Evolutionary conservation across 148 eudicot genomes (phyloP).

Genomic region (Amaranthus cruentus): DNA sequence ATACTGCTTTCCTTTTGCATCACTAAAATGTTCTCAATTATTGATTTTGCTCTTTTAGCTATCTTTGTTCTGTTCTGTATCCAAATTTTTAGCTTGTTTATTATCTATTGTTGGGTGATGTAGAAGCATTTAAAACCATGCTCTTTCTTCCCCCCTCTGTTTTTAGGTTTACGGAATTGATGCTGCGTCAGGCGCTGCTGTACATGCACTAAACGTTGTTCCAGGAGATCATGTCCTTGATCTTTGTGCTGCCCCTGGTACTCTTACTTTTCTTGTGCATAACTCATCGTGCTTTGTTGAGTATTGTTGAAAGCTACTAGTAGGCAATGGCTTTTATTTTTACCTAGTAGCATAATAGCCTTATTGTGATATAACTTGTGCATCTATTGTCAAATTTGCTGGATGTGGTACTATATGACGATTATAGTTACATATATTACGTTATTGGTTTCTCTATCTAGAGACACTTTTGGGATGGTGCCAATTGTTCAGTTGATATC

Average conservation of each 20-base stretch:
- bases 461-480: neutral
- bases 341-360: slow-evolving; percentile 2
- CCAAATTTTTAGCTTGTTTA: neutral
- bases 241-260: slow-evolving; percentile 99
- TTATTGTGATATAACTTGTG: neutral
- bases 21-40: neutral
- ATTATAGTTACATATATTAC: too few species aligned
- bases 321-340: neutral
- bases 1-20: neutral
- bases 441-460: neutral
- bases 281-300: neutral
- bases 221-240: slow-evolving; percentile 84
- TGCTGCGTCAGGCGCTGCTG: slow-evolving; percentile 99
- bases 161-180: slow-evolving; percentile 86
- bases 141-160: neutral
- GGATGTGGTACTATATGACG: too few species aligned
- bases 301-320: neutral
- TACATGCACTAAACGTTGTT: slow-evolving; percentile 55
- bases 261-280: neutral
- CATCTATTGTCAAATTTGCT: neutral
- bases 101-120: neutral
- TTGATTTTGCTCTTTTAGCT: neutral
- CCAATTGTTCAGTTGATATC: neutral
- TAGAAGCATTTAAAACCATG: neutral
- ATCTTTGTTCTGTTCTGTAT: neutral